phyloP scores from a whole-genome alignment of 257 asterid genomes.

The Catharanthus roseus region DNA sequence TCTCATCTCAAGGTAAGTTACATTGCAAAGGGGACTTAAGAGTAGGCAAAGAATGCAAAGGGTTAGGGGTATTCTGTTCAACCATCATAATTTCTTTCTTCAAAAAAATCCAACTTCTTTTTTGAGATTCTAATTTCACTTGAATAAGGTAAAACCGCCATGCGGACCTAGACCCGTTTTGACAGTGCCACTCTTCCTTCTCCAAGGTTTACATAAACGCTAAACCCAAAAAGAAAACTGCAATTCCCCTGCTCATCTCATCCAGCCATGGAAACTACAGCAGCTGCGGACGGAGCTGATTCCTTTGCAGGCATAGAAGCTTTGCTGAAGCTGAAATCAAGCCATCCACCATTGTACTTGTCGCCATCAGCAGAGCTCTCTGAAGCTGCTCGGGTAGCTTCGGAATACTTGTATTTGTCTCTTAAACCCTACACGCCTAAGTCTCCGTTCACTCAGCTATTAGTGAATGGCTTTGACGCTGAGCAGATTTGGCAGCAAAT shows the following conservation, averaged over 20 bases:
- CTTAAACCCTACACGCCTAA: conserved; percentile 62
- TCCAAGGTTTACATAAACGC: too few relatives aligned
- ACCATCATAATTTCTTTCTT: too few relatives aligned
- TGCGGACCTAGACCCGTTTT: too few relatives aligned
- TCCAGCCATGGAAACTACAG: conserved; percentile 15
- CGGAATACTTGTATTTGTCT: conserved; percentile 44
- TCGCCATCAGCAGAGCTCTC: conserved; percentile 66
- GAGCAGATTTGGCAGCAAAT: conserved; percentile 97
- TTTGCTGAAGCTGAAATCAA: conserved; percentile 45
- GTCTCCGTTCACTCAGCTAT: conserved; percentile 48
- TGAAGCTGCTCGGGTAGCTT: conserved; percentile 63
- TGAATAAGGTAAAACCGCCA: too few relatives aligned
- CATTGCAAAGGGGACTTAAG: too few relatives aligned
- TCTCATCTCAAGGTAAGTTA: too few relatives aligned
- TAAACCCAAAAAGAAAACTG: conserved; percentile 25
- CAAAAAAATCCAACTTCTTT: too few relatives aligned
- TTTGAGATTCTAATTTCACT: too few relatives aligned
- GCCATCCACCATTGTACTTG: conserved; percentile 63
- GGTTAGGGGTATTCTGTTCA: too few relatives aligned
- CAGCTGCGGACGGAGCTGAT: conserved; percentile 18
- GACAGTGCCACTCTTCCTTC: too few relatives aligned
- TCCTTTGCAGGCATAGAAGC: conserved; percentile 34
- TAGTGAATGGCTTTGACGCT: conserved; percentile 58
- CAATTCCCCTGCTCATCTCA: neutral
- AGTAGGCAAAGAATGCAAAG: too few relatives aligned